These are phyloP conservation scores for Pisolithus thermaeus DNA, from an alignment of 1,284 basidiomycete species.

Conservation along the genomic window DNA sequence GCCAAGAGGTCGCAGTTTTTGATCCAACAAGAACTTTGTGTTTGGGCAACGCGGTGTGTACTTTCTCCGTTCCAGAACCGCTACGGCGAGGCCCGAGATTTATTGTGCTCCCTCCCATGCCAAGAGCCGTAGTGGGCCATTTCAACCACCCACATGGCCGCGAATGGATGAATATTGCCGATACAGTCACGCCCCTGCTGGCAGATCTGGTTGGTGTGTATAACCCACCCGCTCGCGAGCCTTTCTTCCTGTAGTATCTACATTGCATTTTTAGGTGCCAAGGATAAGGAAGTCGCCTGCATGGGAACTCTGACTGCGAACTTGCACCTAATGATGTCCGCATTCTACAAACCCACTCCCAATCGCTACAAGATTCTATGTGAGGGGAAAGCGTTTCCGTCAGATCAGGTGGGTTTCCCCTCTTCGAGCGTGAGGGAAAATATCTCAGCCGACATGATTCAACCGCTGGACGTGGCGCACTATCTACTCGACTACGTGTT, in stretches of 20 bases:
- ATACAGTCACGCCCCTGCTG: slow-evolving; percentile 69
- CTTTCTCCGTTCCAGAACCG: slow-evolving; percentile 1
- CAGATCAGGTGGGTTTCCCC: slow-evolving; percentile 70
- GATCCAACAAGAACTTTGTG: slow-evolving; percentile 79
- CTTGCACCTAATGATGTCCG: slow-evolving; percentile 89
- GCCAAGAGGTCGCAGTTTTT: slow-evolving; percentile 69
- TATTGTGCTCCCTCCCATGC: not conserved
- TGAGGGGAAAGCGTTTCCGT: slow-evolving; percentile 92
- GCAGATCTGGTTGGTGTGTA: slow-evolving; percentile 77
- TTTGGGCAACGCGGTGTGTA: slow-evolving; percentile 79
- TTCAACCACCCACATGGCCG: slow-evolving; percentile 82
- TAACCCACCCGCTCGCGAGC: slow-evolving; percentile 3
- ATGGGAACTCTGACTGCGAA: slow-evolving; percentile 94
- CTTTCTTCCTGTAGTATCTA: slow-evolving; percentile 11
- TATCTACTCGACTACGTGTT: slow-evolving; percentile 7
- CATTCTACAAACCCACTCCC: slow-evolving; percentile 88
- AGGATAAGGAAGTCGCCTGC: slow-evolving; percentile 85
- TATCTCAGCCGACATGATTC: not conserved
- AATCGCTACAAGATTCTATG: slow-evolving; percentile 91
- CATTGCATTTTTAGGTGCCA: slow-evolving; percentile 56
- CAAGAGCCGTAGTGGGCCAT: slow-evolving; percentile 87
- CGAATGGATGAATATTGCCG: slow-evolving; percentile 81
- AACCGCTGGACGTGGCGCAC: not conserved
- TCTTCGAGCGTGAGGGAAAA: not conserved
- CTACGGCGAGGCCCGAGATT: not conserved